These are phyloP conservation scores for Xylariaceae sp. DNA, from an alignment of 2,329 filamentous ascomycete genomes.

Conservation along the genomic window DNA sequence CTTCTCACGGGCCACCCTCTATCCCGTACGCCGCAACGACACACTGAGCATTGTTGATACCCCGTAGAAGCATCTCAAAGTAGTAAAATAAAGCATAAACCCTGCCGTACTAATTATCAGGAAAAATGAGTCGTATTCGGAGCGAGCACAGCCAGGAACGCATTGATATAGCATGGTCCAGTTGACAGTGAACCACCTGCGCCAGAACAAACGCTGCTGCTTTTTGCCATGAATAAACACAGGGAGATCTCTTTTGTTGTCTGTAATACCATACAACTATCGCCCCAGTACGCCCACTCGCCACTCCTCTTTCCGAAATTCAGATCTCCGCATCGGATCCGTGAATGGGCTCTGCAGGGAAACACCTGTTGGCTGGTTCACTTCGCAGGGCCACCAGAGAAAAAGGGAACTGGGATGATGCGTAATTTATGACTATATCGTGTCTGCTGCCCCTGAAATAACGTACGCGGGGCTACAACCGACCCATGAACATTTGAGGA, in stretches of 20 bases:
- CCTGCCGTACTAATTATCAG: constrained; percentile 5
- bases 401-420: constrained; percentile 31
- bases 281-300: constrained; percentile 33
- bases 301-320: constrained; percentile 29
- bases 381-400: constrained; percentile 26
- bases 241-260: constrained; percentile 29
- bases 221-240: constrained; percentile 22
- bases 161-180: constrained; percentile 19
- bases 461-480: constrained; percentile 52
- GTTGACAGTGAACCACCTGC: constrained; percentile 14
- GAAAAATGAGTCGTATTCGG: constrained; percentile 26
- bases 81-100: neutral
- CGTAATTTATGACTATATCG: constrained; percentile 48
- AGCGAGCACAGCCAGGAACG: constrained; percentile 23
- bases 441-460: constrained; percentile 47
- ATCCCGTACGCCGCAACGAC: neutral
- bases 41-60: neutral
- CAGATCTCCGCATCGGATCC: constrained; percentile 29
- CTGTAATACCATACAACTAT: constrained; percentile 35
- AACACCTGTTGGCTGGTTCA: constrained; percentile 23
- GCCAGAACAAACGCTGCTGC: constrained; percentile 21
- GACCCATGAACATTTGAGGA: constrained; percentile 41
- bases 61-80: neutral
- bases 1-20: too few relatives aligned
- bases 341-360: constrained; percentile 17